These are phyloP conservation scores for Chalaropsis thielavioides DNA, from an alignment of 2,329 filamentous ascomycete species.

Conservation along the genomic window DNA sequence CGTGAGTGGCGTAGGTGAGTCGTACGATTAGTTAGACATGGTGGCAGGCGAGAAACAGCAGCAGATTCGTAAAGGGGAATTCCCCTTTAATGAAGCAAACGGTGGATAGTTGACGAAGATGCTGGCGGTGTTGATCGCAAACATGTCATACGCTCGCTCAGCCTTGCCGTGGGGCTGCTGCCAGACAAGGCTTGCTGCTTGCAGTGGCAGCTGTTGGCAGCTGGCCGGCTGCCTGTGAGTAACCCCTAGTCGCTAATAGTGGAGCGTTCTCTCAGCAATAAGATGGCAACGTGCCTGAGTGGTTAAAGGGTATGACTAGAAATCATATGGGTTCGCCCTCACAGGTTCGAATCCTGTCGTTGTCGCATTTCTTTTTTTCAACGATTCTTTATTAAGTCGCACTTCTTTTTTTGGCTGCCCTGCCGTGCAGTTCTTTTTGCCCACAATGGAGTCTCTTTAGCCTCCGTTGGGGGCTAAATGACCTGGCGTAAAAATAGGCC, in stretches of 20 bases:
- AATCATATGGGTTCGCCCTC: constrained; percentile 13
- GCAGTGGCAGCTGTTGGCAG: neutral
- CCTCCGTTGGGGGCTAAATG: too few relatives aligned
- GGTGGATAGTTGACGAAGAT: neutral
- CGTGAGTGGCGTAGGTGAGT: neutral
- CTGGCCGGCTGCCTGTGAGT: neutral
- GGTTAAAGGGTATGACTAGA: constrained; percentile 15
- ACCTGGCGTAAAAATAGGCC: neutral
- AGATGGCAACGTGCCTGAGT: constrained; percentile 12
- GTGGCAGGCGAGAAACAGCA: neutral
- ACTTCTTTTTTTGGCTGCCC: neutral
- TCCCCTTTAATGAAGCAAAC: neutral
- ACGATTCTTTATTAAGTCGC: neutral
- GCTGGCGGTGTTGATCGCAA: neutral
- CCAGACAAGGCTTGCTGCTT: too few relatives aligned
- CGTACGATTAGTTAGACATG: neutral
- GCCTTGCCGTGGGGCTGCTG: neutral
- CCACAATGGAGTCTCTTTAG: neutral
- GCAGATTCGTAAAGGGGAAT: neutral
- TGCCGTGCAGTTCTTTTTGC: neutral
- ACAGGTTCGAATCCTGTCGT: constrained; percentile 15
- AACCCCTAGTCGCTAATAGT: neutral
- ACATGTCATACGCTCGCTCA: neutral
- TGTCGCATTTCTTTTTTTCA: constrained; percentile 1
- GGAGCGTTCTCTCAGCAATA: too few relatives aligned